Evolutionary conservation across 176 grass and related monocot genomes (phyloP).

Genomic region (Olyra latifolia): DNA sequence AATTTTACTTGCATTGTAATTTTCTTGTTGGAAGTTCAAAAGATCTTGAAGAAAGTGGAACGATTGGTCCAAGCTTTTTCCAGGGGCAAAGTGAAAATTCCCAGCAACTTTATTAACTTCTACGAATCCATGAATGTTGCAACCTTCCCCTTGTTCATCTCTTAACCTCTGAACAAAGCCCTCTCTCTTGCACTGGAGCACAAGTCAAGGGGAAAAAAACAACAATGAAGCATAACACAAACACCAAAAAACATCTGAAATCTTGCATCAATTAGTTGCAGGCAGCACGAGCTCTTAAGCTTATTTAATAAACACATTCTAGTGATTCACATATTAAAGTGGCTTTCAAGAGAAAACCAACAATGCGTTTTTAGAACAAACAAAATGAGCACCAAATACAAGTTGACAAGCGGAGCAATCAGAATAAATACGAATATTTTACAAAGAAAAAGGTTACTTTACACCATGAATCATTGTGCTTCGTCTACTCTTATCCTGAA

Average conservation of each 20-base stretch:
- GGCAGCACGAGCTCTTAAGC: constrained; percentile 18
- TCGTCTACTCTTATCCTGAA: too few relatives aligned
- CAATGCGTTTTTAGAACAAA: not conserved
- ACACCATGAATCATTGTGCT: too few relatives aligned
- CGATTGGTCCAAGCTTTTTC: constrained; percentile 88
- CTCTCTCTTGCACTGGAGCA: constrained; percentile 91
- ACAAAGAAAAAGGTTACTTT: too few relatives aligned
- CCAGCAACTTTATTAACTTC: constrained; percentile 99
- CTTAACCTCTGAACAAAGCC: constrained; percentile 88
- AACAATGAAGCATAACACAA: not conserved
- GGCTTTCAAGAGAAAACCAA: constrained; percentile 18
- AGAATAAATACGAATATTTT: constrained; percentile 12
- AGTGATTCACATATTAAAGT: constrained; percentile 1
- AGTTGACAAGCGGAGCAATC: not conserved
- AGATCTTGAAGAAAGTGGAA: constrained; percentile 91
- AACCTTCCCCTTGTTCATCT: constrained; percentile 97
- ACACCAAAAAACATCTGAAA: not conserved
- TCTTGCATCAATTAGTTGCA: not conserved
- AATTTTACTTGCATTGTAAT: constrained; percentile 81
- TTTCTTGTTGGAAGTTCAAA: constrained; percentile 88
- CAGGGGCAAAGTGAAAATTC: constrained; percentile 99
- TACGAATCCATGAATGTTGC: constrained; percentile 92
- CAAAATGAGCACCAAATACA: not conserved
- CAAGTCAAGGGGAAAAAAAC: constrained; percentile 8
- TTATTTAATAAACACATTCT: constrained; percentile 9